Conservation (phyloP, 805 yeast species). For the Jamesozyma jinghongensis region DNA sequence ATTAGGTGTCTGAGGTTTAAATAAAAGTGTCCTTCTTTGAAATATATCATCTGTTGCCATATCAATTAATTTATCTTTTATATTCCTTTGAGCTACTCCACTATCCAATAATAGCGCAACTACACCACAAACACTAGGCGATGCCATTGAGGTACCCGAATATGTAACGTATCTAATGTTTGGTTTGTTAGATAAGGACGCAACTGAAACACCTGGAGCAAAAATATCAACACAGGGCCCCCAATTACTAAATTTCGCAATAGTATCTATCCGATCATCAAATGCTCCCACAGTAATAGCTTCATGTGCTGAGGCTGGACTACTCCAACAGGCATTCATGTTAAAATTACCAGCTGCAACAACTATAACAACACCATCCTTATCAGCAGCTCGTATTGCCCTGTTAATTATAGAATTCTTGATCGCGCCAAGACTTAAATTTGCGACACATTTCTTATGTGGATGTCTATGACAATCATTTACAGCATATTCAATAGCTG, state of each 20-base stretch:
- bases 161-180: slow-evolving; percentile 24
- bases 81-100: slow-evolving; percentile 38
- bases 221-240: slow-evolving; percentile 84
- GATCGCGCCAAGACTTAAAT: slow-evolving; percentile 72
- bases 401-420: slow-evolving; percentile 57
- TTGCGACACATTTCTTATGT: slow-evolving; percentile 50
- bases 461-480: slow-evolving; percentile 37
- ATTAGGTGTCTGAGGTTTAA: slow-evolving; percentile 53
- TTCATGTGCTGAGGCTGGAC: slow-evolving; percentile 70
- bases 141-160: slow-evolving; percentile 78
- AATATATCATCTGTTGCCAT: slow-evolving; percentile 42
- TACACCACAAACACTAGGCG: slow-evolving; percentile 66
- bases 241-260: slow-evolving; percentile 84
- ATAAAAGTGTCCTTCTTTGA: slow-evolving; percentile 35
- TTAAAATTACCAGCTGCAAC: slow-evolving; percentile 86
- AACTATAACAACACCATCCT: slow-evolving; percentile 61
- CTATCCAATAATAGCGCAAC: slow-evolving; percentile 45
- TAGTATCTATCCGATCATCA: slow-evolving; percentile 58
- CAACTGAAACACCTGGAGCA: slow-evolving; percentile 69
- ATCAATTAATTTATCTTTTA: slow-evolving; percentile 37
- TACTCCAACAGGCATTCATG: slow-evolving; percentile 68
- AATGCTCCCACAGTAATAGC: slow-evolving; percentile 85
- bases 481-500: slow-evolving; percentile 60
- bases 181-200: slow-evolving; percentile 39
- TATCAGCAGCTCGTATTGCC: slow-evolving; percentile 68